These are phyloP conservation scores for Aegle marmelos DNA, from an alignment of 345 rosid genomes.

Conservation along the genomic window DNA sequence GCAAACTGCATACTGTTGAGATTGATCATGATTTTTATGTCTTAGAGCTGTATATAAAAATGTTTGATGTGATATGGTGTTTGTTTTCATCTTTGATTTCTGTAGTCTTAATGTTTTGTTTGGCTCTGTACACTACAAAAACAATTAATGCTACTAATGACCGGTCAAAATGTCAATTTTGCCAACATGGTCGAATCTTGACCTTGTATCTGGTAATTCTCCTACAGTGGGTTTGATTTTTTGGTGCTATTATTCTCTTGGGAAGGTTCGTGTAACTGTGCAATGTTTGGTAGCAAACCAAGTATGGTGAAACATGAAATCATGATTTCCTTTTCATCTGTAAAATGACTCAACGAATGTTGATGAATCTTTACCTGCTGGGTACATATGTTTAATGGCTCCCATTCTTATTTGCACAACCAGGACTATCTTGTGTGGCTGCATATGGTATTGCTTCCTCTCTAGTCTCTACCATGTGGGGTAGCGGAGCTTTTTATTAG, in stretches of 20 bases:
- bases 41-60: constrained; percentile 16
- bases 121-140: neutral
- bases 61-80: constrained; percentile 25
- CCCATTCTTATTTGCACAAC: constrained; percentile 12
- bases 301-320: constrained; percentile 6
- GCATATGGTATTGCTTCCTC: constrained; percentile 24
- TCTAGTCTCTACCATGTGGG: constrained; percentile 25
- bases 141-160: neutral
- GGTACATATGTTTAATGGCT: constrained; percentile 29
- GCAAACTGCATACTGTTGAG: constrained; percentile 14
- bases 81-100: constrained; percentile 19
- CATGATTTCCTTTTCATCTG: neutral
- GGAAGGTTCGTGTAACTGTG: neutral
- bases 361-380: constrained; percentile 12
- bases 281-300: constrained; percentile 27
- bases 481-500: constrained; percentile 11
- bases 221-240: neutral
- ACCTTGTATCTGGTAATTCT: neutral
- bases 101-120: neutral
- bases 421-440: constrained; percentile 26
- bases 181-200: constrained; percentile 6
- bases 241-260: neutral
- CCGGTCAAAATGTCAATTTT: constrained; percentile 20
- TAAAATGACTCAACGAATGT: neutral
- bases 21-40: constrained; percentile 15